Base-by-base conservation (phyloP, 495 filamentous ascomycete genomes). In the Penicillium odoratum region DNA sequence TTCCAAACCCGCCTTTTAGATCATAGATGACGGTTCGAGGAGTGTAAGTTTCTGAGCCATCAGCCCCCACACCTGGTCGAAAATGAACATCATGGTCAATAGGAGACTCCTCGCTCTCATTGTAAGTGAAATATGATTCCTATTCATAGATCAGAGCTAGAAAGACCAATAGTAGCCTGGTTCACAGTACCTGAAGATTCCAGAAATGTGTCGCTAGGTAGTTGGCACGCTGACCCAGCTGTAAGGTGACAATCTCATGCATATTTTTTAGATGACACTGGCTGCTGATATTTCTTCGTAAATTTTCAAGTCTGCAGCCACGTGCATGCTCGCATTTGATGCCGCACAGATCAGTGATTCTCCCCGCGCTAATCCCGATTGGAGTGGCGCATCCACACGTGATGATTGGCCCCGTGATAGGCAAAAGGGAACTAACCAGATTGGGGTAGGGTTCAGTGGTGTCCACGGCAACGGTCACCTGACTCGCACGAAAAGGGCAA, bases 51-150 rank as follows among this genome's bases (percentile, higher is more conserved):
- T 99, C 94, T 13, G 88, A 78, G 61, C 91, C 89, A 36, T 86
- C 85, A 18, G 73, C 74, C 13, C 90, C 90, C 45, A 97, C 69
- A n/a, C 94, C 94, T 1, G 90, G 83, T 38, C 93, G 83, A 69
- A 96, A 99, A 68, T 95, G 89, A 50, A 98, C 81, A 70, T 98
- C 89, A 78, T 98, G 94, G 66, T 99, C 85, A 56, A 99, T 74
- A 0, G 82, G 81, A 25, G 91, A 89, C 54, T 83, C 81, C 57
- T 84, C 79, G 49, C 85, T 75, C 33, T 81, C 81, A 9, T 81
- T 77, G 68, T 97, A 98, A 26, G 94, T 97, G 69, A 98, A 98
- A 74, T 98, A 98, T 10, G 93, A 97, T 79, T 98, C 95, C 91
- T 70, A 56, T 40, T 47, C 16, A 50, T 38, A 57, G 42, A 55